Evolutionary conservation across 2,329 filamentous ascomycete species (phyloP).

Genomic region (Calonectria henricotiae): DNA sequence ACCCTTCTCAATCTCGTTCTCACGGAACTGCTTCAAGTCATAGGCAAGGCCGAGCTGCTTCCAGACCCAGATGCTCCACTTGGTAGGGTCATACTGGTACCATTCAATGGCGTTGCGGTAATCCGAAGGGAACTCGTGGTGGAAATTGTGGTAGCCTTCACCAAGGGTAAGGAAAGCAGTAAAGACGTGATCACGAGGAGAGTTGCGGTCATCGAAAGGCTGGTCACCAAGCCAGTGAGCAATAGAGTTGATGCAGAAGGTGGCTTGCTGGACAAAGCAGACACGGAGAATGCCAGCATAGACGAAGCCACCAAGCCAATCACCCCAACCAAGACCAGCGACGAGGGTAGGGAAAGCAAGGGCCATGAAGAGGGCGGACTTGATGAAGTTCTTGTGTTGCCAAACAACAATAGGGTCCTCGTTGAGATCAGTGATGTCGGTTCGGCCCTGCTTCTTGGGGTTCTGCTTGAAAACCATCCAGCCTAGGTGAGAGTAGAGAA

Average conservation of each 20-base stretch:
- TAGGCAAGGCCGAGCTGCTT: slow-evolving; percentile 89
- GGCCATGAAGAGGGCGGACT: slow-evolving; percentile 84
- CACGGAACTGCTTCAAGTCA: slow-evolving; percentile 91
- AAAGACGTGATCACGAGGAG: slow-evolving; percentile 88
- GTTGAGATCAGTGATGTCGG: slow-evolving; percentile 90
- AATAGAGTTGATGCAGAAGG: slow-evolving; percentile 93
- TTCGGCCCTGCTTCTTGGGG: slow-evolving; percentile 89
- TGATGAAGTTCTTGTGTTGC: slow-evolving; percentile 91
- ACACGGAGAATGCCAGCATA: slow-evolving; percentile 90
- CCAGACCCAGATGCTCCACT: slow-evolving; percentile 90
- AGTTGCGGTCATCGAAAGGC: slow-evolving; percentile 94
- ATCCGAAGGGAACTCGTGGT: slow-evolving; percentile 94
- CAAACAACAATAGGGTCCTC: slow-evolving; percentile 88
- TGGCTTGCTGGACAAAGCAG: slow-evolving; percentile 93
- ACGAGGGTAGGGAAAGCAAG: slow-evolving; percentile 83
- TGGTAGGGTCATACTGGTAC: slow-evolving; percentile 93
- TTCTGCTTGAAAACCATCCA: slow-evolving; percentile 98
- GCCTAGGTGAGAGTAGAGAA: slow-evolving; percentile 84
- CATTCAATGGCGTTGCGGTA: slow-evolving; percentile 94
- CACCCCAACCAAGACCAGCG: slow-evolving; percentile 84
- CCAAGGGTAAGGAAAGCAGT: slow-evolving; percentile 89
- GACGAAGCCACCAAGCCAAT: slow-evolving; percentile 86
- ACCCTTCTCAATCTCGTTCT: slow-evolving; percentile 94
- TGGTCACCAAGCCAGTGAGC: slow-evolving; percentile 94
- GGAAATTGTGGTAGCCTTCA: slow-evolving; percentile 96